Evolutionary conservation across 345 rosid species (phyloP).

Genomic region (Pelargonium nanum): DNA sequence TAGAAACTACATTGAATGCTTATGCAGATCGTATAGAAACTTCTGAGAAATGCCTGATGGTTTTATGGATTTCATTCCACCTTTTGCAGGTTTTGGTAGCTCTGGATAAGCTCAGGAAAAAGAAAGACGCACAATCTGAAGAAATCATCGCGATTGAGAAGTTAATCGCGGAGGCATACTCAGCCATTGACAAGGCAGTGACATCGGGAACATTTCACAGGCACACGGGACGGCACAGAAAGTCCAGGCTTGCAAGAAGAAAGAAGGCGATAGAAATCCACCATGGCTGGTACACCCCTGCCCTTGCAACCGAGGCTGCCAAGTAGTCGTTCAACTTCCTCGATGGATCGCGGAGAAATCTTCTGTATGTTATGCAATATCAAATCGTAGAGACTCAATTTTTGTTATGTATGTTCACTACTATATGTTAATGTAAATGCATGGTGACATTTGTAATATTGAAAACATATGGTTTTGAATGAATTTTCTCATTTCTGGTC

Average conservation of each 20-base stretch:
- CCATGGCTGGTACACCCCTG: conserved; percentile 85
- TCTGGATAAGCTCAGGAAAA: conserved; percentile 64
- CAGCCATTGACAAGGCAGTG: conserved; percentile 76
- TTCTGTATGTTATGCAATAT: too few species aligned
- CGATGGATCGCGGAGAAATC: too few species aligned
- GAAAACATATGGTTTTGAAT: too few species aligned
- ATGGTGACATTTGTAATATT: too few species aligned
- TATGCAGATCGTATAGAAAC: too few species aligned
- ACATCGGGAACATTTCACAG: conserved; percentile 62
- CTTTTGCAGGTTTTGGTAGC: conserved; percentile 63
- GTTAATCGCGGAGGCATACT: conserved; percentile 79
- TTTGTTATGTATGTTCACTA: too few species aligned
- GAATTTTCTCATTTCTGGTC: too few species aligned
- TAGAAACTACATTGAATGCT: too few species aligned
- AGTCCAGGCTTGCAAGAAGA: conserved; percentile 83
- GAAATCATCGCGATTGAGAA: conserved; percentile 65
- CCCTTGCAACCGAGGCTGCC: conserved; percentile 18
- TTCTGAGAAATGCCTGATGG: background rate
- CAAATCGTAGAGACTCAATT: too few species aligned
- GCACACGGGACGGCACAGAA: conserved; percentile 75
- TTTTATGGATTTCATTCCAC: background rate
- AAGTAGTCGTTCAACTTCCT: background rate
- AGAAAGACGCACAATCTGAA: conserved; percentile 62
- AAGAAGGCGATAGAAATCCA: conserved; percentile 82
- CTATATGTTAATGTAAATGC: too few species aligned